A percentile compares a stretch with the other conserved stretches of the same genome.
These are phyloP conservation scores for Alternaria novae-zelandiae DNA, from an alignment of 2,329 filamentous ascomycete species.

Conservation along the genomic window DNA sequence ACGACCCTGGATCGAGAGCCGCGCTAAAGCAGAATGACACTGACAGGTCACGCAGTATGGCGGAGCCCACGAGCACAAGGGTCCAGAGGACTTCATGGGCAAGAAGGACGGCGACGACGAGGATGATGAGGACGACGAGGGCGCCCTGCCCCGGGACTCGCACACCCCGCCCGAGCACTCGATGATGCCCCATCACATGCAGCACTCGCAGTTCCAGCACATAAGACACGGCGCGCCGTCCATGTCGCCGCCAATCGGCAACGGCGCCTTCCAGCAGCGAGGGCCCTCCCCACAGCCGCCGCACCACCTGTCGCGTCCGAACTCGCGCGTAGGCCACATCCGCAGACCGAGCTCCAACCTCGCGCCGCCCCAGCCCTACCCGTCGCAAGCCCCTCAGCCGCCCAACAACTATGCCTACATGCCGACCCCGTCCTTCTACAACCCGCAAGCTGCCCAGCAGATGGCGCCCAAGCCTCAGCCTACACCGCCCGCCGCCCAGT, in stretches of 20 bases:
- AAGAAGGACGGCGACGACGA: slow-evolving; percentile 74
- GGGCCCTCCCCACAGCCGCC: slow-evolving; percentile 83
- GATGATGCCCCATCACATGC: slow-evolving; percentile 57
- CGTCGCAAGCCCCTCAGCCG: slow-evolving; percentile 66
- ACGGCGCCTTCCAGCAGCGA: slow-evolving; percentile 71
- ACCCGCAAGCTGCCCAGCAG: slow-evolving; percentile 63
- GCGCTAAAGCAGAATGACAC: slow-evolving; percentile 33
- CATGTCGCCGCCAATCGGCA: slow-evolving; percentile 85
- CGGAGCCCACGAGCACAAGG: slow-evolving; percentile 93
- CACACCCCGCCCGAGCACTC: slow-evolving; percentile 67
- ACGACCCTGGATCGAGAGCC: not conserved
- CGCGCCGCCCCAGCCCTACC: slow-evolving; percentile 67
- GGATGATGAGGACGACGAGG: slow-evolving; percentile 72
- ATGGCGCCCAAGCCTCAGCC: slow-evolving; percentile 52
- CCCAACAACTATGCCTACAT: slow-evolving; percentile 81
- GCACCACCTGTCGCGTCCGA: slow-evolving; percentile 71
- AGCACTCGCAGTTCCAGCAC: slow-evolving; percentile 72
- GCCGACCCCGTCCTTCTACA: slow-evolving; percentile 85
- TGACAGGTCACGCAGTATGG: slow-evolving; percentile 71
- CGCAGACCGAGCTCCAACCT: slow-evolving; percentile 78
- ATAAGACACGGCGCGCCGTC: slow-evolving; percentile 84
- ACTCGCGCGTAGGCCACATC: slow-evolving; percentile 75
- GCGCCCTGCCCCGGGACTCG: slow-evolving; percentile 74
- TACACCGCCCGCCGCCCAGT: slow-evolving; percentile 51
- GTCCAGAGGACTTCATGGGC: slow-evolving; percentile 88